Evolutionary conservation across 1,284 basidiomycete species (phyloP), one percentile per base, ranked within the genome.

Genomic region (Calocybe gambosa): DNA sequence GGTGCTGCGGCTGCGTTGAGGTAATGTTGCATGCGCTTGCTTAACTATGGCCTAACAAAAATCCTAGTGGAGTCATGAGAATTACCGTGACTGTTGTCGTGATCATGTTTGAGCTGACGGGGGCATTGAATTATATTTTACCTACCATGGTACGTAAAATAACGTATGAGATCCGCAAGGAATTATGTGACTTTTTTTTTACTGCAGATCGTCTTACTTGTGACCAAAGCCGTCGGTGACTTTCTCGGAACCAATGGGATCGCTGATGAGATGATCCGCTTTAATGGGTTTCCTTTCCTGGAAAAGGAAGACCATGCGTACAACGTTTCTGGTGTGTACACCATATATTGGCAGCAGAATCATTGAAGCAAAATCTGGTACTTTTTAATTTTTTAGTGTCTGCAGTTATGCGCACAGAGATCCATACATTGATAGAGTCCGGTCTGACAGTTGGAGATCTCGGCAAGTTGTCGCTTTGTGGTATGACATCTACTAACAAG

Each of bases 21-120:
- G 88, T 89, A 55, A 26, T 52, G 75, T 62, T 57, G 45, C 39
- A 42, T 52, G n/a, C 46, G 36, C 28, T 38, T 15, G 18, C 16
- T 19, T 21, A 19, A 45, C 44, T 19, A 46, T 8, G 33, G 25
- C 20, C 25, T 25, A 13, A 51, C 28, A 9, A 26, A 5, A 34
- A 38, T 50, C 47, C 39, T 51, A 92, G 93, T 49, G 96, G 96
- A 20, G 84, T 99, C 44, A 99, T 97, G 74, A 79, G 94, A 52
- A 91, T 98, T 52, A 99, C 96, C 0, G 92, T 99, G 18, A 93
- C 94, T 0, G 93, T 99, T 1, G 96, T 98, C 1, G 96, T 99
- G 45, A 97, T 99, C 67, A 99, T 99, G 94, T 98, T 98, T 64
- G 96, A 99, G 62, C 75, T 99, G n/a, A 99, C 96, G 1, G 96